Evolutionary conservation across 2,329 filamentous ascomycete genomes (phyloP), one percentile per base, ranked within the genome.

Genomic region (Diatrype stigma): DNA sequence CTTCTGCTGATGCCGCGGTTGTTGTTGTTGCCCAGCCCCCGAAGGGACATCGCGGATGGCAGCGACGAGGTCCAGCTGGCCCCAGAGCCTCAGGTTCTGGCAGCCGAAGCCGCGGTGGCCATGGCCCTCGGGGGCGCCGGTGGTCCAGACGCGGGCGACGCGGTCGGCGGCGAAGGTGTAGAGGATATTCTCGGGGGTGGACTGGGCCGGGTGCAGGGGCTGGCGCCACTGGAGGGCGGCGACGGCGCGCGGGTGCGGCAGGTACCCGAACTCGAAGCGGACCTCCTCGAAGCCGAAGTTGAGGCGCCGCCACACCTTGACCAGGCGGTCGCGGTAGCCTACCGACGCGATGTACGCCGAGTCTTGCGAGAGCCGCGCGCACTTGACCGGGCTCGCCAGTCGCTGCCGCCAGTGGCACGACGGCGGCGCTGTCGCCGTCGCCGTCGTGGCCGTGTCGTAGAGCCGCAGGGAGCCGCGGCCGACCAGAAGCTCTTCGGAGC

Each of bases 241-340:
- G n/a, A 99, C 84, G 1, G 86, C 72, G 23, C 81, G 78, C 1
- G 90, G 89, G 66, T 99, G 94, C n/a, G 85, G 78, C 2, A 99
- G 82, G 69, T 97, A 97, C 26, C 86, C 85, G 61, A 96, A 86
- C 62, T 97, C 93, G 69, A 97, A 97, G 51, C 88, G 81, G 37
- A 90, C 87, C 59, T 95, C 87, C 51, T 90, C 86, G 1, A 84
- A 80, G 14, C 90, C 90, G 65, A 93, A 96, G 8, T 87, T 88
- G 22, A 96, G 74, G 48, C 93, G 82, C 56, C 91, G 84, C 94
- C 95, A 99, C 61, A 97, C 81, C 71, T 99, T 97, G 58, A 96
- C 85, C 19, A 97, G 73, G 47, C 86, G 80, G 68, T 97, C 94
- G 64, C 89, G 83, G 46, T 78, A 75, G 40, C 90, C 88, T 12